Evolutionary conservation across 2,329 filamentous ascomycete species (phyloP).

Genomic region (Epichloe uncinata): DNA sequence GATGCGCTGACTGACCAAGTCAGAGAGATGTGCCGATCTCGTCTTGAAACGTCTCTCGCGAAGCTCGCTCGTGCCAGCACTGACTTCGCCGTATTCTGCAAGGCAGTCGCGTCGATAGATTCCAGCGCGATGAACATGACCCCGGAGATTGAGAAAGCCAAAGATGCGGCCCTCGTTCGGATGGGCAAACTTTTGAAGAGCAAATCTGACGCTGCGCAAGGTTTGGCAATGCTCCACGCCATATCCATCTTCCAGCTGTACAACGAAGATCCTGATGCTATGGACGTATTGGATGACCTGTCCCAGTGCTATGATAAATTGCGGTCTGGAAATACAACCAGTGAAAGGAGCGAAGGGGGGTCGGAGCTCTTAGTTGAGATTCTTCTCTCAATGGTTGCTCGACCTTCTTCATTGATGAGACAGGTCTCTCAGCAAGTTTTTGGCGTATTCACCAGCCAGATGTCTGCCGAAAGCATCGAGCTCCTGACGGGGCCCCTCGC

Average conservation of each 20-base stretch:
- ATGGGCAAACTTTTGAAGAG: slow-evolving; percentile 39
- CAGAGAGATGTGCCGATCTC: slow-evolving; percentile 39
- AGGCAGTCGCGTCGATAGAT: slow-evolving; percentile 40
- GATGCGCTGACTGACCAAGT: slow-evolving; percentile 37
- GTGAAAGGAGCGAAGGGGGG: slow-evolving; percentile 38
- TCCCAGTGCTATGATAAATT: slow-evolving; percentile 59
- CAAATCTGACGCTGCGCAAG: slow-evolving; percentile 34
- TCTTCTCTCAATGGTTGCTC: slow-evolving; percentile 76
- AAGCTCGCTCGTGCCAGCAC: slow-evolving; percentile 41
- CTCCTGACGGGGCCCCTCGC: slow-evolving; percentile 54
- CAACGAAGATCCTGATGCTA: slow-evolving; percentile 75
- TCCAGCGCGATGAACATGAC: slow-evolving; percentile 39
- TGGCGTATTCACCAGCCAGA: slow-evolving; percentile 60
- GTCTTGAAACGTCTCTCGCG: slow-evolving; percentile 45
- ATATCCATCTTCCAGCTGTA: slow-evolving; percentile 81
- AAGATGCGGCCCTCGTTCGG: slow-evolving; percentile 36
- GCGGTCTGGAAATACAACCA: slow-evolving; percentile 31
- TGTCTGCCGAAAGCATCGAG: slow-evolving; percentile 61
- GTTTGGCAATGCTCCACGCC: slow-evolving; percentile 69
- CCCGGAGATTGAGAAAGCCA: slow-evolving; percentile 38
- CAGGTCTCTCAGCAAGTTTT: slow-evolving; percentile 85
- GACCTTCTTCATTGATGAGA: slow-evolving; percentile 70
- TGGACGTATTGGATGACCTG: slow-evolving; percentile 73
- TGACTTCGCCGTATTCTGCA: slow-evolving; percentile 39
- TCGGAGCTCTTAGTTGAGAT: slow-evolving; percentile 76